Evolutionary conservation across 768 basidiomycete species (phyloP).

Genomic region (Boletus fagicola): DNA sequence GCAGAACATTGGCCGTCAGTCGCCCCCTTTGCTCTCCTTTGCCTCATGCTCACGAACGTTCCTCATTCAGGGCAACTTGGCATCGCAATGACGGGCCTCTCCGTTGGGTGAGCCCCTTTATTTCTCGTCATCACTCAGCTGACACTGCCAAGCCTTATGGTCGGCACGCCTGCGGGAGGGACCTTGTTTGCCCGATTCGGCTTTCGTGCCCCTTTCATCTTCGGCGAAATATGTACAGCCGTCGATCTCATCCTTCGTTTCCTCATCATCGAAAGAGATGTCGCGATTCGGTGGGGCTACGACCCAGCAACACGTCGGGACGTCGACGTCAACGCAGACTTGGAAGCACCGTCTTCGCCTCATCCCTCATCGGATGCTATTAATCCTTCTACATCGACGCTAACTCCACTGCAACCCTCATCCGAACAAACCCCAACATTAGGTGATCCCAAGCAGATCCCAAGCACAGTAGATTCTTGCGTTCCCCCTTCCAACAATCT

Average conservation of each 20-base stretch:
- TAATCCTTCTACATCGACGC: neutral
- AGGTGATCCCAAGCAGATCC: neutral
- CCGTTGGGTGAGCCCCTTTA: conserved; percentile 43
- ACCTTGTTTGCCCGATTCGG: conserved; percentile 52
- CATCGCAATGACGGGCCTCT: conserved; percentile 55
- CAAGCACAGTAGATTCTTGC: neutral
- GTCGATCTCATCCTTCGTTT: conserved; percentile 54
- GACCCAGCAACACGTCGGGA: conserved; percentile 36
- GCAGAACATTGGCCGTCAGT: conserved; percentile 47
- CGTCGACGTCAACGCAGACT: neutral
- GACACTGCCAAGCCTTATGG: conserved; percentile 39
- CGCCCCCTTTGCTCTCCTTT: neutral
- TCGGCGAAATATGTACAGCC: conserved; percentile 44
- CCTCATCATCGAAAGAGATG: conserved; percentile 56
- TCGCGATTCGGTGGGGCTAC: conserved; percentile 47
- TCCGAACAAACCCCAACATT: neutral
- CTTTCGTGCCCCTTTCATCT: conserved; percentile 59
- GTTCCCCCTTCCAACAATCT: neutral
- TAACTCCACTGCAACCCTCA: neutral
- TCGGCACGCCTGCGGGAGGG: conserved; percentile 61
- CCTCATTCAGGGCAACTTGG: conserved; percentile 51
- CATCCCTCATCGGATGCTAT: neutral
- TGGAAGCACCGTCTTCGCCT: conserved; percentile 6
- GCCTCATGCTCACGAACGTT: neutral
- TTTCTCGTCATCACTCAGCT: neutral